Evolutionary conservation across 1,284 basidiomycete species (phyloP), one percentile per base, ranked within the genome.

Genomic region (Trichosporon sp.): DNA sequence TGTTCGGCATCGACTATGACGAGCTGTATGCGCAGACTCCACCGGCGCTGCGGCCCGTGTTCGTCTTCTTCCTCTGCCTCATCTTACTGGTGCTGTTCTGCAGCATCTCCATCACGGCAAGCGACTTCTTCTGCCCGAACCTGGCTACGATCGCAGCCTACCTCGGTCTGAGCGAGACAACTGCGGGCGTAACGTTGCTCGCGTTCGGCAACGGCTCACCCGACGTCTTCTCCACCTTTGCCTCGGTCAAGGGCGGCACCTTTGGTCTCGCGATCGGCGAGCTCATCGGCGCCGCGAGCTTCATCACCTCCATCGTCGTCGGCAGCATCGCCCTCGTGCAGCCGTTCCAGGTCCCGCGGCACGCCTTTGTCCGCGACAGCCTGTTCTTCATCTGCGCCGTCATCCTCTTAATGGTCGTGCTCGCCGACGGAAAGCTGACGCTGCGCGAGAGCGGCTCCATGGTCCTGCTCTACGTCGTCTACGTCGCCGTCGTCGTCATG

Each of bases 51-150:
- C 65, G 63, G 46, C 81, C 81, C 21, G 76, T 83, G 69, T 76
- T 77, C 69, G 73, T 82, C 21, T 16, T 77, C 19, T 73, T 73
- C 19, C 75, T 82, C 56, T 68, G 81, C 35, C 35, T 79, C 66
- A 70, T 81, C 68, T 78, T 83, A 51, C 75, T 81, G 16, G 86
- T 93, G 66, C 89, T 96, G 26, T 84, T 85, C 77, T 81, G 83
- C n/a, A 86, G 92, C 51, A 90, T 96, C 64, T 94, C 94, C 2
- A 96, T 97, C 81, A 91, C 90, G 75, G 93, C 94, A 8, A 92
- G 92, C 48, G 95, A 98, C 84, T 98, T 96, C 85, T 96, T 98
- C 86, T 95, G 92, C 65, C 94, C 94, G 1, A 97, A 98, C 82
- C 88, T 97, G 38, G 91, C 92, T 0, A 93, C 94, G 0, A 91